Conservation (phyloP, 129 eudicot species). For the Chrysanthemum seticuspe region DNA sequence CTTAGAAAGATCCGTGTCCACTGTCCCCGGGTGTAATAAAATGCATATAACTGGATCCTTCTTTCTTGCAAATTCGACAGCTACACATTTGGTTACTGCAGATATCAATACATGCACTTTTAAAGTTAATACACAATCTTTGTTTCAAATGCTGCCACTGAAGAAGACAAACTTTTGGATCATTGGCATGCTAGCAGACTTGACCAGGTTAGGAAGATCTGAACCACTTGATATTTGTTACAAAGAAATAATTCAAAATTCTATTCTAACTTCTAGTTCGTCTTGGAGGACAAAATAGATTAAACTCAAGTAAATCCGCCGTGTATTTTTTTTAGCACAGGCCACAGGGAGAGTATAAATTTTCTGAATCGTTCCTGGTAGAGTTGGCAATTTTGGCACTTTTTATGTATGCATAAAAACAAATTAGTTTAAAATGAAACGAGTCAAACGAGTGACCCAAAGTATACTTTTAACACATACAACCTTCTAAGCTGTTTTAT, state of each 20-base stretch:
- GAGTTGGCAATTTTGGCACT: neutral
- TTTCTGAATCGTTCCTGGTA: neutral
- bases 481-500: neutral
- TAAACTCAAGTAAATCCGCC: too few species aligned
- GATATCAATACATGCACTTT: neutral
- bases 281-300: conserved; percentile 34
- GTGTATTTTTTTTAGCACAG: too few species aligned
- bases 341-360: too few species aligned
- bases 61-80: conserved; percentile 85
- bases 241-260: neutral
- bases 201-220: neutral
- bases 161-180: neutral
- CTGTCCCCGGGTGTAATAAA: conserved; percentile 93
- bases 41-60: conserved; percentile 86
- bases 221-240: too few species aligned
- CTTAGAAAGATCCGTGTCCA: conserved; percentile 82
- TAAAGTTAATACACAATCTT: neutral
- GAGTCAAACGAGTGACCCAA: neutral
- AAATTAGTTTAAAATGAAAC: neutral
- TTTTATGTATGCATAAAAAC: neutral
- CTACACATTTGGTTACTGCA: conserved; percentile 78
- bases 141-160: neutral
- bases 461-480: neutral
- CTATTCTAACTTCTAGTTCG: conserved; percentile 81
- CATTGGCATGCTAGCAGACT: neutral